phyloP scores from a whole-genome alignment of 2,329 filamentous ascomycete species.

The Fusarium pilosicola region DNA sequence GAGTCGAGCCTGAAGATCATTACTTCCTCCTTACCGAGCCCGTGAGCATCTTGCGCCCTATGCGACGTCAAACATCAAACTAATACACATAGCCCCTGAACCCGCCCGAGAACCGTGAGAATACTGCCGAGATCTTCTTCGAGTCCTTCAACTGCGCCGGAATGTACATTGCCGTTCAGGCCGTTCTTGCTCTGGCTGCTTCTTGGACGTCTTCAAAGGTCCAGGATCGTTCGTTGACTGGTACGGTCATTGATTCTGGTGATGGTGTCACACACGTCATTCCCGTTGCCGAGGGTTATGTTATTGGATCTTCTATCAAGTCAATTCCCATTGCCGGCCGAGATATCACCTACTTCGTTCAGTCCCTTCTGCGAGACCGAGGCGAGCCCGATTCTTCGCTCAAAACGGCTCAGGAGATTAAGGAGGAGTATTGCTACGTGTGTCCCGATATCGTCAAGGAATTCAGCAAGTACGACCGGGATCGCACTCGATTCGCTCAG shows the following conservation, averaged over 20 bases:
- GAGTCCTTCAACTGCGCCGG: slow-evolving; percentile 99
- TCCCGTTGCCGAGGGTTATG: slow-evolving; percentile 97
- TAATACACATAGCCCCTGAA: slow-evolving; percentile 78
- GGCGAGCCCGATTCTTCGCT: slow-evolving; percentile 96
- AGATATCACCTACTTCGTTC: slow-evolving; percentile 99
- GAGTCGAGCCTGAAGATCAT: slow-evolving; percentile 98
- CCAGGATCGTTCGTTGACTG: slow-evolving; percentile 92
- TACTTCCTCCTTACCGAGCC: slow-evolving; percentile 98
- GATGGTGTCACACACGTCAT: slow-evolving; percentile 99
- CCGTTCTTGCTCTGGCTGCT: slow-evolving; percentile 92
- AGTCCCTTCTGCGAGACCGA: slow-evolving; percentile 93
- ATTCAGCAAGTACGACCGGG: slow-evolving; percentile 92
- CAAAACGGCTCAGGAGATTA: slow-evolving; percentile 97
- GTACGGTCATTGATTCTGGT: slow-evolving; percentile 98
- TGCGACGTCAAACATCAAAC: slow-evolving; percentile 11
- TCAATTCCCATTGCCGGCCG: slow-evolving; percentile 97
- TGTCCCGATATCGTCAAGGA: slow-evolving; percentile 99
- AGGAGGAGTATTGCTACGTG: slow-evolving; percentile 98
- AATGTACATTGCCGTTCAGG: slow-evolving; percentile 98
- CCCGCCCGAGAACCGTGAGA: slow-evolving; percentile 97
- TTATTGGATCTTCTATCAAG: slow-evolving; percentile 99
- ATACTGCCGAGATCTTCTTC: slow-evolving; percentile 99
- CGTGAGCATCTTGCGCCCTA: slow-evolving; percentile 61
- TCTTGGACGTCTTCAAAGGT: slow-evolving; percentile 99
- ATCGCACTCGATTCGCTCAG: slow-evolving; percentile 89